Conservation (phyloP, 306 rosid genomes). For the Citrullus amarus region DNA sequence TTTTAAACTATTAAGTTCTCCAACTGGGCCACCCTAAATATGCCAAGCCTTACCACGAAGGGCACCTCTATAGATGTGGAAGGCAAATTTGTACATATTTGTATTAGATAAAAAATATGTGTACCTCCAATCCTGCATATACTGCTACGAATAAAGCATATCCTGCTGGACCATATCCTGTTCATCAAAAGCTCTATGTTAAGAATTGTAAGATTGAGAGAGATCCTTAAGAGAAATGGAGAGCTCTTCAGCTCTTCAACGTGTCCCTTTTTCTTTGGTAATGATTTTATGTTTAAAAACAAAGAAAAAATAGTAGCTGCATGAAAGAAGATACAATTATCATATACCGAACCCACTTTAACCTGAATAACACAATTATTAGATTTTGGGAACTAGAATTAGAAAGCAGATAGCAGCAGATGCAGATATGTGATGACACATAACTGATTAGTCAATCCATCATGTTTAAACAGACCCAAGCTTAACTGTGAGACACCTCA, state of each 20-base stretch:
- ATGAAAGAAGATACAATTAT: background rate
- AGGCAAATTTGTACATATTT: background rate
- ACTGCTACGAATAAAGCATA: conserved; percentile 87
- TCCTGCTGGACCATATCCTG: conserved; percentile 96
- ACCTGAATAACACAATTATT: background rate
- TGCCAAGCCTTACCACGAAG: background rate
- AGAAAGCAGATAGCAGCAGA: background rate
- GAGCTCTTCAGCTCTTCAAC: background rate
- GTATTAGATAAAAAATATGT: conserved; percentile 10
- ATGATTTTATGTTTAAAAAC: background rate
- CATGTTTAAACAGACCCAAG: background rate
- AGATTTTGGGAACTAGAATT: background rate
- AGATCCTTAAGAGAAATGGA: background rate
- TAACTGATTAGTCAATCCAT: background rate
- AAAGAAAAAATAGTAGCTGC: background rate
- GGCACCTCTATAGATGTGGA: background rate
- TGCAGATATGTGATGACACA: background rate
- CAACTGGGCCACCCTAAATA: background rate
- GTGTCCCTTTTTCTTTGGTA: background rate
- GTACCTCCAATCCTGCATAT: conserved; percentile 94
- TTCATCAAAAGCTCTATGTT: conserved; percentile 10
- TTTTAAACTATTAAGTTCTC: background rate
- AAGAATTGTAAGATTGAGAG: background rate
- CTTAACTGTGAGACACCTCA: background rate
- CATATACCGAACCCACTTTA: background rate